Base-by-base conservation (phyloP, 2,329 filamentous ascomycete species). In the Arthroderma sp. region DNA sequence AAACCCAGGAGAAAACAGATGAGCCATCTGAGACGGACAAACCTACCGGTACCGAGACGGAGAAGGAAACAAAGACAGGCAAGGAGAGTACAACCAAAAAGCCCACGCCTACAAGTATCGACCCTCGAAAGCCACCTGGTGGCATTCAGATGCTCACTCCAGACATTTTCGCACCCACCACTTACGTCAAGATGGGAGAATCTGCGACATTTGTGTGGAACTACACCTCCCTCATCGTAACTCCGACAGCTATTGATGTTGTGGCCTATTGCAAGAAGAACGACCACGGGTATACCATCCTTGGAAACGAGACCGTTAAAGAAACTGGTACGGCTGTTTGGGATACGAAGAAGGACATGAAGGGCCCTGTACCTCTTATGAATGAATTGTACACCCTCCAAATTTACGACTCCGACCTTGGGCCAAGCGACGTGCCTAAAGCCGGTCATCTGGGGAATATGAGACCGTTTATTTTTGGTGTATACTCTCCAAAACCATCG, bases 171-270 rank as follows among this genome's bases (percentile, higher is more conserved):
- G 66, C 67, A 6, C 65, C 69, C 10, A 63, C 70, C 4, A 70
- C 72, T 44, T 82, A 75, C 63, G 81, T 78, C 69, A 82, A 80
- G 59, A 73, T 82, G 52, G 75, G 75, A 11, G 69, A 81, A 38
- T 69, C 66, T 48, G 64, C 81, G 29, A 81, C 78, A 0, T 80
- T 82, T 52, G 72, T 68, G 15, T 83, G 79, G 78, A 82, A 83
- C 61, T 82, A 81, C 62, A 83, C 79, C 9, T 78, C 74, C 7
- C 64, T 82, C 27, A 70, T 67, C 15, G 66, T 73, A 11, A 76
- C 74, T 0, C 79, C 79, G 0, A 67, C 68, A 1, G 70, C 69
- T 37, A 65, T 83, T 53, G 76, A 82, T 52, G 69, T 82, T 33
- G 62, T 81, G 37, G 78, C 79, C 1, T 72, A 71, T 7, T 81